Conservation (phyloP, 2,329 filamentous ascomycete species). For the Aspergillus tanneri region DNA sequence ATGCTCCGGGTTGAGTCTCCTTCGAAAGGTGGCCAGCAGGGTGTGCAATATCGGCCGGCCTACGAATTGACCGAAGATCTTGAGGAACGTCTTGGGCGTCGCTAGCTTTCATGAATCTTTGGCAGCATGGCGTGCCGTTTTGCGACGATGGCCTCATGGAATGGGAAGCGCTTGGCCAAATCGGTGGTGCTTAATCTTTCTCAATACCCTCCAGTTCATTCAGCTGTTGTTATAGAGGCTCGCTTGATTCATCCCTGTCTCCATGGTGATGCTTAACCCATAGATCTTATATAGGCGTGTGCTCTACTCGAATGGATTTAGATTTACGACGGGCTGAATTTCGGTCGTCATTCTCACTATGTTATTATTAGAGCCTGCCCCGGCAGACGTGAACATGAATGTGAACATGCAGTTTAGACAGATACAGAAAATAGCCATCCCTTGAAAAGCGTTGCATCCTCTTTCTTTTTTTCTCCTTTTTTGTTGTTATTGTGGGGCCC, state of each 20-base stretch:
- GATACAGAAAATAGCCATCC: slow-evolving; percentile 23
- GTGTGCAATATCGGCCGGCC: slow-evolving; percentile 63
- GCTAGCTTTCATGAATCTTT: slow-evolving; percentile 37
- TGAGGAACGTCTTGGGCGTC: slow-evolving; percentile 75
- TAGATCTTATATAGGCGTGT: background rate
- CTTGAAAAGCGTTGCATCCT: background rate
- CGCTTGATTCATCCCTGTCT: background rate
- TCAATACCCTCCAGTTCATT: too few species aligned
- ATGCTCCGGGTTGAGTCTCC: slow-evolving; percentile 51
- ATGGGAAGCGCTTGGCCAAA: too few species aligned
- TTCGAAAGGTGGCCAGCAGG: slow-evolving; percentile 20
- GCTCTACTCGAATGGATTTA: background rate
- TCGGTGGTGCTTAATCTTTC: too few species aligned
- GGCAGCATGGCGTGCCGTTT: too few species aligned
- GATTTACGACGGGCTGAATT: slow-evolving; percentile 5
- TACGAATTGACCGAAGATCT: slow-evolving; percentile 73
- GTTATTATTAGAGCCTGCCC: slow-evolving; percentile 5
- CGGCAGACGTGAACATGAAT: slow-evolving; percentile 20
- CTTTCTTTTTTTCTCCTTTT: slow-evolving; percentile 5
- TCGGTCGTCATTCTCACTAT: slow-evolving; percentile 12
- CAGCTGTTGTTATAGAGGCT: background rate
- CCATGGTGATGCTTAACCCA: background rate
- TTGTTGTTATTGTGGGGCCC: background rate
- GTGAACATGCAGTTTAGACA: slow-evolving; percentile 17
- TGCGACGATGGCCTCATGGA: too few species aligned